Conservation (phyloP, 1,284 basidiomycete genomes). For the Sphagnurus paluster region DNA sequence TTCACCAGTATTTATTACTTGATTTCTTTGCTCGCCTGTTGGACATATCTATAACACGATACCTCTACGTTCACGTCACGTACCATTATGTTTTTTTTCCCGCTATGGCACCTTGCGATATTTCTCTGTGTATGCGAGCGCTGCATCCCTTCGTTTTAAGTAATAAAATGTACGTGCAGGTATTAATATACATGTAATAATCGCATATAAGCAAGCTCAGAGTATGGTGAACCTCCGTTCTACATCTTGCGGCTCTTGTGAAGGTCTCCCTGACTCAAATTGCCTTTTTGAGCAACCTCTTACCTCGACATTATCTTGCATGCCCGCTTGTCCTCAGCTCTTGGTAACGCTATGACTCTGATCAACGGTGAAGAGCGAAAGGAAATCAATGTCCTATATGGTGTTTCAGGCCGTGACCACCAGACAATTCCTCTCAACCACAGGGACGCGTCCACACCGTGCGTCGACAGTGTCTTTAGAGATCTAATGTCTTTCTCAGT, state of each 20-base stretch:
- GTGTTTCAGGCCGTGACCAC: background rate
- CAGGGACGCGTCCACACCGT: slow-evolving; percentile 21
- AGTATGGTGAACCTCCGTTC: too few relatives aligned
- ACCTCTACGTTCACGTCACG: background rate
- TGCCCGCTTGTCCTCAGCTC: slow-evolving; percentile 5
- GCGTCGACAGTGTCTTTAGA: background rate
- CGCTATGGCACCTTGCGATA: slow-evolving; percentile 6
- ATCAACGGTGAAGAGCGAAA: slow-evolving; percentile 5
- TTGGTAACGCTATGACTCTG: slow-evolving; percentile 8
- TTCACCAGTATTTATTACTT: slow-evolving; percentile 16
- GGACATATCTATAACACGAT: slow-evolving; percentile 12
- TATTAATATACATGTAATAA: slow-evolving; percentile 2
- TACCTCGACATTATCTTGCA: slow-evolving; percentile 8
- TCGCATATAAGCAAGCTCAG: background rate
- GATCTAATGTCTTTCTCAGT: slow-evolving; percentile 4
- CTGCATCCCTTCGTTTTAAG: slow-evolving; percentile 8
- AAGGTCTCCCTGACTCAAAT: background rate
- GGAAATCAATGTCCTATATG: slow-evolving; percentile 4
- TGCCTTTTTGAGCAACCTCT: slow-evolving; percentile 15
- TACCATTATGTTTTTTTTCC: background rate
- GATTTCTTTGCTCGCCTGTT: slow-evolving; percentile 9
- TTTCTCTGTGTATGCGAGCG: background rate
- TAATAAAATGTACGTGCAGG: slow-evolving; percentile 1
- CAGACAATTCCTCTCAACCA: background rate
- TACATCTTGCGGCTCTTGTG: too few relatives aligned